Conservation (phyloP, 2,329 filamentous ascomycete genomes). For the Arachnomyces sp. region DNA sequence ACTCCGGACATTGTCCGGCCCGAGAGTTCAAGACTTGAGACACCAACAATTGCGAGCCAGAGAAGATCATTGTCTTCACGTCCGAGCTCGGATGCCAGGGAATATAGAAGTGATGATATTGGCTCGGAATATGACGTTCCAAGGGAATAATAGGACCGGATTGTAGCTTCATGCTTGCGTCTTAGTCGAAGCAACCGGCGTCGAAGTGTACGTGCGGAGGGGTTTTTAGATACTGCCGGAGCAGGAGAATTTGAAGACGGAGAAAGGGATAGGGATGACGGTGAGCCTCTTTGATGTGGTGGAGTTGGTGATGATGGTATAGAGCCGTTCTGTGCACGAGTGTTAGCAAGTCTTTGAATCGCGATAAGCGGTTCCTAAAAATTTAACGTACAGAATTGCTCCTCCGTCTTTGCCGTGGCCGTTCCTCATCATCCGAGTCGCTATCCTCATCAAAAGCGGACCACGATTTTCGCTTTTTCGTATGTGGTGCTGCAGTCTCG, state of each 20-base stretch:
- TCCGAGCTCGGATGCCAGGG: constrained; percentile 85
- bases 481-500: constrained; percentile 28
- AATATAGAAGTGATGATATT: constrained; percentile 89
- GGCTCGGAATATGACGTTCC: constrained; percentile 92
- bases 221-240: constrained; percentile 44
- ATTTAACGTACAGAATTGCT: constrained; percentile 67
- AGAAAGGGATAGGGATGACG: constrained; percentile 40
- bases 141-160: constrained; percentile 76
- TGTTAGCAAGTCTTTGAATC: constrained; percentile 11
- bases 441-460: constrained; percentile 64
- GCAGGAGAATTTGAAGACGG: constrained; percentile 34
- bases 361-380: not conserved
- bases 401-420: constrained; percentile 70
- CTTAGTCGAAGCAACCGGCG: constrained; percentile 67
- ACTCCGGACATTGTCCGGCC: constrained; percentile 77
- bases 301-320: constrained; percentile 34
- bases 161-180: constrained; percentile 64
- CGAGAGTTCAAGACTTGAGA: constrained; percentile 88
- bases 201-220: constrained; percentile 65
- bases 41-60: constrained; percentile 90
- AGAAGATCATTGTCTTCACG: constrained; percentile 94
- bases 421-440: constrained; percentile 48
- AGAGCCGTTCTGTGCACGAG: constrained; percentile 28
- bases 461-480: constrained; percentile 71
- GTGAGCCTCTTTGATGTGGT: constrained; percentile 36